A percentile compares a stretch with the other conserved stretches of the same genome.
These are phyloP conservation scores for Xylaria castorea DNA, from an alignment of 495 filamentous ascomycete genomes.

Conservation along the genomic window DNA sequence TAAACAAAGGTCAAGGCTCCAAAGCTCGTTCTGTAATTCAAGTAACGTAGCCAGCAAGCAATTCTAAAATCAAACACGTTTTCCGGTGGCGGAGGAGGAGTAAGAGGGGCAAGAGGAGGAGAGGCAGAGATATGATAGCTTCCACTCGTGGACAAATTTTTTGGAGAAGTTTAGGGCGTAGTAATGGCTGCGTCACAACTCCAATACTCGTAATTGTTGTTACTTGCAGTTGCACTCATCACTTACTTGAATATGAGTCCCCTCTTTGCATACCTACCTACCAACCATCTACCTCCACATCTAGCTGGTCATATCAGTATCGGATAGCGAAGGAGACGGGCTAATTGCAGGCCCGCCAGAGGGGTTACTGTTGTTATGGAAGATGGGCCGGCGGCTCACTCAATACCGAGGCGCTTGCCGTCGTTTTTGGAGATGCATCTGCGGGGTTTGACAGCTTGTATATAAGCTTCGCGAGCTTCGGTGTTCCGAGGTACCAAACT, in stretches of 20 bases:
- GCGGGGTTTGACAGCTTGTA: neutral
- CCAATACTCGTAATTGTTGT: neutral
- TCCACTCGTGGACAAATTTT: neutral
- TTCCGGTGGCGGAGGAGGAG: neutral
- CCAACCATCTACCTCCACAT: neutral
- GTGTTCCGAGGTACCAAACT: neutral
- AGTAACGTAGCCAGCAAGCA: neutral
- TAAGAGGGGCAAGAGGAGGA: neutral
- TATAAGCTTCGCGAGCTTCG: neutral
- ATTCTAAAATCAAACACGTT: neutral
- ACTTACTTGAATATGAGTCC: neutral
- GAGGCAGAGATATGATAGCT: slow-evolving; percentile 7
- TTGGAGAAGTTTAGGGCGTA: neutral
- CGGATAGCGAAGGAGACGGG: neutral
- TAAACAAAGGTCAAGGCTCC: neutral
- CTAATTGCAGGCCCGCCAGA: neutral
- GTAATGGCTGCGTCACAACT: neutral
- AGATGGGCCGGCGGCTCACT: neutral
- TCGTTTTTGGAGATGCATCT: slow-evolving; percentile 9
- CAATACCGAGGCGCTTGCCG: slow-evolving; percentile 8
- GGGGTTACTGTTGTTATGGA: neutral
- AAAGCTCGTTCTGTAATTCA: neutral
- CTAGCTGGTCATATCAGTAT: neutral
- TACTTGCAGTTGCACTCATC: neutral
- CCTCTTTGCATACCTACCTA: neutral